Conservation (phyloP, 495 filamentous ascomycete genomes). For the Paragyromitra xinjiangensis region DNA sequence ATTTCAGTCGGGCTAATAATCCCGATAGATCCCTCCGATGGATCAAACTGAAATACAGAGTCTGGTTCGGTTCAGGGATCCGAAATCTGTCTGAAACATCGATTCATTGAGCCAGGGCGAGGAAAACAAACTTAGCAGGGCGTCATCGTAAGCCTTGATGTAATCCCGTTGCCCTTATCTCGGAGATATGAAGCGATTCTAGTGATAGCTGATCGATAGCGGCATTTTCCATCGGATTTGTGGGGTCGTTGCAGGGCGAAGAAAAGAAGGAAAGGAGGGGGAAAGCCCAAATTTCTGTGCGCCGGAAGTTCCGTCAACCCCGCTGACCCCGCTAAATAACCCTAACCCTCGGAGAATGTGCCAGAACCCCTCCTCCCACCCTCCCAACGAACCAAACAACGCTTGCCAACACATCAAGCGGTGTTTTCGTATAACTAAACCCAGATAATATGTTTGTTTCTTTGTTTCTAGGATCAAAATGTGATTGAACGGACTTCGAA, state of each 20-base stretch:
- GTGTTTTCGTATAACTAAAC: neutral
- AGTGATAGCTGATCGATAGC: conserved; percentile 17
- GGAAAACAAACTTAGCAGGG: neutral
- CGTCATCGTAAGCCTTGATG: conserved; percentile 9
- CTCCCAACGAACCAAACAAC: neutral
- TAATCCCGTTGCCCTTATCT: conserved; percentile 21
- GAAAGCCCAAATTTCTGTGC: conserved; percentile 29
- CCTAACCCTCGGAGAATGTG: conserved; percentile 36
- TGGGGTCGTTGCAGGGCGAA: conserved; percentile 33
- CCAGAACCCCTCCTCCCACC: conserved; percentile 25
- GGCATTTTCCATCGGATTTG: conserved; percentile 34
- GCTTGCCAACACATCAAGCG: conserved; percentile 14
- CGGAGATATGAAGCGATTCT: conserved; percentile 7
- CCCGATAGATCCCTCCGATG: neutral
- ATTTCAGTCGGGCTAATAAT: neutral
- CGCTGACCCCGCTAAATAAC: conserved; percentile 38
- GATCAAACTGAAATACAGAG: conserved; percentile 2
- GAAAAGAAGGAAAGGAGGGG: conserved; percentile 44
- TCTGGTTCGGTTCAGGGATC: neutral
- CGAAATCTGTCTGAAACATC: neutral
- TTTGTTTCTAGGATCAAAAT: neutral
- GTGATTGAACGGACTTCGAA: neutral
- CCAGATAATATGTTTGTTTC: neutral
- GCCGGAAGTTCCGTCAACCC: conserved; percentile 31
- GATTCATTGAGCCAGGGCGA: neutral